These are phyloP conservation scores for Mrakia blollopis DNA, from an alignment of 768 basidiomycete genomes.

Conservation along the genomic window DNA sequence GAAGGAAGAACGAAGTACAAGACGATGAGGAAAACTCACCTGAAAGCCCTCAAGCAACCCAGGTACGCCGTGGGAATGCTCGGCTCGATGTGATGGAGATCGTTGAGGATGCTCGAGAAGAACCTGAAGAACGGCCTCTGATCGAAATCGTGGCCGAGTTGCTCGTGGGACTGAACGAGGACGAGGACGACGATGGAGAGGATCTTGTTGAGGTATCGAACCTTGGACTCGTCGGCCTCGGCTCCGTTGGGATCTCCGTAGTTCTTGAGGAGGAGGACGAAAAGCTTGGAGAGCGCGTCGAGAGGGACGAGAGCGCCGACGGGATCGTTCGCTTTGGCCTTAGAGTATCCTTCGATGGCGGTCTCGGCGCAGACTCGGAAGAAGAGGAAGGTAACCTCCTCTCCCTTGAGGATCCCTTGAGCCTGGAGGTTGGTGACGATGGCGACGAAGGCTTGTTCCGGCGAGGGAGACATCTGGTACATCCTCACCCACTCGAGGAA, in stretches of 20 bases:
- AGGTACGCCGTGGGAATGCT: conserved; percentile 85
- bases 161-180: conserved; percentile 88
- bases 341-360: conserved; percentile 75
- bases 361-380: conserved; percentile 96
- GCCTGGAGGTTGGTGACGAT: conserved; percentile 97
- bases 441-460: conserved; percentile 90
- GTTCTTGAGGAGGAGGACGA: conserved; percentile 98
- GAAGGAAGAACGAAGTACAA: background rate
- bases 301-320: conserved; percentile 61
- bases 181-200: conserved; percentile 95
- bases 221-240: conserved; percentile 90
- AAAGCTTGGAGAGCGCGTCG: conserved; percentile 90
- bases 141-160: conserved; percentile 83
- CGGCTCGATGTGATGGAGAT: conserved; percentile 77
- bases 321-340: conserved; percentile 42
- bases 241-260: conserved; percentile 87
- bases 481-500: conserved; percentile 78
- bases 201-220: conserved; percentile 94
- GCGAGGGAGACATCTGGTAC: conserved; percentile 81
- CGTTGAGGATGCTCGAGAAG: conserved; percentile 92
- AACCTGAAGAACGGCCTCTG: conserved; percentile 98
- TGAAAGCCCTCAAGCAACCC: conserved; percentile 65
- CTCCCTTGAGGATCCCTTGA: conserved; percentile 91
- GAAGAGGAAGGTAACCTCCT: conserved; percentile 94
- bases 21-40: conserved; percentile 51